Conservation (phyloP, 2,329 filamentous ascomycete genomes). For the Diplodia intermedia region DNA sequence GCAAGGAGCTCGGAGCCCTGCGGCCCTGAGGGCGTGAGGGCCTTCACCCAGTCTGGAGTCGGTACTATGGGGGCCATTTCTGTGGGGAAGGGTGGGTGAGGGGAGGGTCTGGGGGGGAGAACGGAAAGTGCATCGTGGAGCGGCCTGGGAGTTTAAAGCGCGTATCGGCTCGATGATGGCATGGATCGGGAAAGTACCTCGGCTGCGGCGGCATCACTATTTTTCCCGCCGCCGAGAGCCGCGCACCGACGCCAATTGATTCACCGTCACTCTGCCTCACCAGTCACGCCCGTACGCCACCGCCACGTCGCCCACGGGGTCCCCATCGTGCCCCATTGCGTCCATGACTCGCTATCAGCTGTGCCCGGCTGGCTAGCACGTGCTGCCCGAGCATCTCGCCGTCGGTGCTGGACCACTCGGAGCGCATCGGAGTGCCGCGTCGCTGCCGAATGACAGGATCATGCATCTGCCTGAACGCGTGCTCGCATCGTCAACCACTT, state of each 20-base stretch:
- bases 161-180: constrained; percentile 30
- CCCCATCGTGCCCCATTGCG: constrained; percentile 1
- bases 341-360: constrained; percentile 19
- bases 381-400: background rate
- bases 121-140: constrained; percentile 6
- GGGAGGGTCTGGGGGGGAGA: constrained; percentile 7
- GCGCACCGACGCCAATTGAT: constrained; percentile 13
- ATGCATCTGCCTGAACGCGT: background rate
- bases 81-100: background rate
- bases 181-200: constrained; percentile 29
- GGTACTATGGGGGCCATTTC: constrained; percentile 35
- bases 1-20: constrained; percentile 73
- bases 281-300: constrained; percentile 22
- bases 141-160: constrained; percentile 19
- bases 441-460: background rate
- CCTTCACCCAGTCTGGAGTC: constrained; percentile 70
- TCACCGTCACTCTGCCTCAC: background rate
- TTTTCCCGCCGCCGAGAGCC: constrained; percentile 22
- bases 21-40: constrained; percentile 68
- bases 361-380: background rate
- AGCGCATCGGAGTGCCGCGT: background rate
- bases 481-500: background rate
- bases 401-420: background rate
- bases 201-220: constrained; percentile 1
- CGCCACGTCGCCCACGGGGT: constrained; percentile 25